Evolutionary conservation across 1,139 yeast species (phyloP).

Genomic region (Geotrichum restrictum): DNA sequence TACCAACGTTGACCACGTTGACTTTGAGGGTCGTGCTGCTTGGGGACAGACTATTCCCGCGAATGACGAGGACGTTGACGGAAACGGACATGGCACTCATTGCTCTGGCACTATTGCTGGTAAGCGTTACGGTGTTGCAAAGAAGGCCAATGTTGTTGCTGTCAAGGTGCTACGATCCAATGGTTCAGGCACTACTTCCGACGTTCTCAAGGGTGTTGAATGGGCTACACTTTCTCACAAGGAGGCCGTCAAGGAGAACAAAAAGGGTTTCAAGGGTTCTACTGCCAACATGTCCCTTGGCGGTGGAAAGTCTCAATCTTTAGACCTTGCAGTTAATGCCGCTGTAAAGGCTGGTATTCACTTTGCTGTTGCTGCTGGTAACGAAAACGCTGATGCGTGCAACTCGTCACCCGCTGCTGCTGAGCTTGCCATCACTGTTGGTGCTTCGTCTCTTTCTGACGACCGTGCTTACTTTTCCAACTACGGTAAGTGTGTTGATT

Average conservation of each 20-base stretch:
- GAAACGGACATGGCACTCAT: conserved; percentile 83
- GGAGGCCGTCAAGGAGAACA: conserved; percentile 36
- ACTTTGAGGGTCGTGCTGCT: conserved; percentile 82
- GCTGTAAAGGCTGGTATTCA: conserved; percentile 58
- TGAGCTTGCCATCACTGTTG: conserved; percentile 57
- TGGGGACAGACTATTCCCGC: conserved; percentile 92
- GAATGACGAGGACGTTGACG: conserved; percentile 80
- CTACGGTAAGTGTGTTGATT: conserved; percentile 63
- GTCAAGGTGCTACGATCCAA: conserved; percentile 51
- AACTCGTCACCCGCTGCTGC: conserved; percentile 63
- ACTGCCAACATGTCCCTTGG: conserved; percentile 62
- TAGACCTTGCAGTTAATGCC: conserved; percentile 55
- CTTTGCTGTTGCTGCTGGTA: conserved; percentile 66
- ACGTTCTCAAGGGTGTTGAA: conserved; percentile 48
- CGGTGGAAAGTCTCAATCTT: conserved; percentile 54
- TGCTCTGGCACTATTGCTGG: conserved; percentile 62
- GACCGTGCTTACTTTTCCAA: conserved; percentile 58
- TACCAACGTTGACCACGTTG: conserved; percentile 67
- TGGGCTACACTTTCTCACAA: conserved; percentile 42
- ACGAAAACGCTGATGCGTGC: conserved; percentile 62
- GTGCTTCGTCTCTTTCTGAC: conserved; percentile 51
- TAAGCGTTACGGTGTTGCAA: conserved; percentile 58
- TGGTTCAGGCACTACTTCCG: conserved; percentile 50
- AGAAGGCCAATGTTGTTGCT: conserved; percentile 58
- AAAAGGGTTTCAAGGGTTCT: conserved; percentile 54